Conservation (phyloP, 495 filamentous ascomycete genomes). For the Penicillium cosmopolitanum region DNA sequence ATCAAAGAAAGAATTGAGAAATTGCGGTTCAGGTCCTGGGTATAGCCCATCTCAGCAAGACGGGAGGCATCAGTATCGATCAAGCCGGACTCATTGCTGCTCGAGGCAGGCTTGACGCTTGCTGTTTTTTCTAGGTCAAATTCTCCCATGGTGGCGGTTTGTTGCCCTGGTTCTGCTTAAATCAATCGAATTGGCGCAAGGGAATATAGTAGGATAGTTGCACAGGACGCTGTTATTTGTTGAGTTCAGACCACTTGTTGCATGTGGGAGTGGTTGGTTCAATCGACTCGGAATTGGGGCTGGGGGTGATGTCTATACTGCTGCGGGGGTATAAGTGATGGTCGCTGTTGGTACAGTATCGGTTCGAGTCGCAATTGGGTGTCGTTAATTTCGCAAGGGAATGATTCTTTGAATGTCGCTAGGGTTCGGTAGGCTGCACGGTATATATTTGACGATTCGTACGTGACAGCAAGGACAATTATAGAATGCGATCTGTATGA, state of each 20-base stretch:
- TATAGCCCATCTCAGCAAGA: conserved; percentile 60
- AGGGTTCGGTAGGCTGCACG: neutral
- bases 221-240: conserved; percentile 1
- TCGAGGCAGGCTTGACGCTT: conserved; percentile 21
- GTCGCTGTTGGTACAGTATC: conserved; percentile 4
- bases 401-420: conserved; percentile 1
- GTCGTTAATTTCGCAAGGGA: conserved; percentile 10
- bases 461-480: conserved; percentile 6
- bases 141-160: conserved; percentile 19
- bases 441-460: conserved; percentile 6
- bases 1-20: conserved; percentile 61
- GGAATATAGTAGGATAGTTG: neutral
- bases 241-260: conserved; percentile 8
- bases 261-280: conserved; percentile 6
- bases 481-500: conserved; percentile 17
- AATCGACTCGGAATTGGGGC: neutral
- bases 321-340: neutral
- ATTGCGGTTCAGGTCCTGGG: conserved; percentile 59
- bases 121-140: conserved; percentile 33
- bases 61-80: conserved; percentile 36
- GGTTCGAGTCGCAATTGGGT: conserved; percentile 7
- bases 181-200: neutral
- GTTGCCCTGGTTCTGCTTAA: conserved; percentile 5
- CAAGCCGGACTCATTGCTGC: conserved; percentile 20
- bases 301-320: conserved; percentile 5